phyloP scores from a whole-genome alignment of 345 rosid genomes.

The Noccaea bulbosa region DNA sequence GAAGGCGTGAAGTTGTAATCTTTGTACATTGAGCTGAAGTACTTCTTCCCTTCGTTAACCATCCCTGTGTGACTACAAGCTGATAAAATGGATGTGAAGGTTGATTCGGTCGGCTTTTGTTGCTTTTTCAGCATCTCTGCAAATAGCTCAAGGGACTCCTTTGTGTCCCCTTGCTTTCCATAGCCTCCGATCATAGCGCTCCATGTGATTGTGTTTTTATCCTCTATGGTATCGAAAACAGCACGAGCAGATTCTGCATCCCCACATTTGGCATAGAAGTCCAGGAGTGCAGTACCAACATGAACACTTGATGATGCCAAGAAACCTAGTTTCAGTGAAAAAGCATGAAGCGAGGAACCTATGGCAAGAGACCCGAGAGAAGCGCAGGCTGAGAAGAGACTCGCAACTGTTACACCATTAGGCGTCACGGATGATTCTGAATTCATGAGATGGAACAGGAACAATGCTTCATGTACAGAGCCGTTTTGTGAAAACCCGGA shows the following conservation, averaged over 20 bases:
- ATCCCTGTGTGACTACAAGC: conserved; percentile 81
- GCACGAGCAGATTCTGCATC: conserved; percentile 65
- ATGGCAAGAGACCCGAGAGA: conserved; percentile 53
- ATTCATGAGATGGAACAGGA: conserved; percentile 64
- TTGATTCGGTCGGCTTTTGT: conserved; percentile 62
- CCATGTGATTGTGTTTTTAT: conserved; percentile 71
- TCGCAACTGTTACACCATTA: conserved; percentile 83
- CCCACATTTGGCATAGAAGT: conserved; percentile 86
- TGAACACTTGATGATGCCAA: conserved; percentile 59
- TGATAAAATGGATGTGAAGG: conserved; percentile 74
- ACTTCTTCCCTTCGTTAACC: conserved; percentile 75
- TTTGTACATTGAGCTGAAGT: conserved; percentile 62
- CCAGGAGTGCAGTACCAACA: conserved; percentile 80
- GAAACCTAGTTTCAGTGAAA: conserved; percentile 56
- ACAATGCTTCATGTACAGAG: conserved; percentile 55
- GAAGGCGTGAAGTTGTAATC: conserved; percentile 70
- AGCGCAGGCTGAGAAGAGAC: conserved; percentile 73
- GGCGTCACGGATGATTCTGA: conserved; percentile 53
- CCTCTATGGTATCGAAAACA: conserved; percentile 59
- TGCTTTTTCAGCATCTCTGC: conserved; percentile 62
- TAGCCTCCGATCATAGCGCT: conserved; percentile 88
- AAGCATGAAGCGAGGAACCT: conserved; percentile 79
- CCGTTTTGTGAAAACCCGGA: conserved; percentile 81
- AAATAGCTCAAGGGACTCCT: conserved; percentile 59
- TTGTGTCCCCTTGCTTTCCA: conserved; percentile 65